Evolutionary conservation across 306 rosid species (phyloP), one percentile per base, ranked within the genome.

Genomic region (Astragalus membranaceus): DNA sequence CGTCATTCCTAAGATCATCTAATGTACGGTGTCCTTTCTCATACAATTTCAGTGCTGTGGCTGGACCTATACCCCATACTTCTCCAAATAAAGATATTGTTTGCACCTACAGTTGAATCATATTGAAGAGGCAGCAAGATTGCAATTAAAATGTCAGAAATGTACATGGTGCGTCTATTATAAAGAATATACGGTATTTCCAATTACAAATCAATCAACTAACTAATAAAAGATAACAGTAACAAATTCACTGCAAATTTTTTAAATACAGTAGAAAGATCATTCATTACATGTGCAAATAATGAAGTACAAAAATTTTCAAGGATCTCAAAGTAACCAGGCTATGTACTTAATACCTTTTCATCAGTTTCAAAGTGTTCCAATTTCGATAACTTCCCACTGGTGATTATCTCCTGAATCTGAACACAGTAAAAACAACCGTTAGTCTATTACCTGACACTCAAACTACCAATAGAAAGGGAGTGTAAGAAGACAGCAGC

Each of bases 31-130:
- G 74, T 62, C 97, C 96, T 84, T 90, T 94, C 79, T 90, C 98
- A 30, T 85, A 94, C 75, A 94, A 79, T 77, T 88, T 89, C 73
- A 85, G 73, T 14, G 98, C 92, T 17, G 98, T 94, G 67, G 98
- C 91, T 53, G 98, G 97, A 69, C 96, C 97, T 72, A 90, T 71
- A 58, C 97, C 98, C 98, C 98, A 94, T 50, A 90, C 90, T 85
- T 94, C 94, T 44, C 94, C 97, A 84, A 94, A 94, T 57, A 94
- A 80, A 82, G 90, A 80, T 81, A 94, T 84, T 37, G 98, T 87
- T 16, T 83, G 55, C 32, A 90, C 94, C 97, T 93, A 71, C 41
- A 79, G 62, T 80, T 63, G 57, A 75, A 72, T 12, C 37, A 47
- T 42, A 60, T 9, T 39, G 53, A 3, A n/a, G 29, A 60, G 75